A percentile compares a stretch with the other conserved stretches of the same genome.
Evolutionary conservation across 2,329 filamentous ascomycete genomes (phyloP).

Genomic region (Cladosporium sp.): DNA sequence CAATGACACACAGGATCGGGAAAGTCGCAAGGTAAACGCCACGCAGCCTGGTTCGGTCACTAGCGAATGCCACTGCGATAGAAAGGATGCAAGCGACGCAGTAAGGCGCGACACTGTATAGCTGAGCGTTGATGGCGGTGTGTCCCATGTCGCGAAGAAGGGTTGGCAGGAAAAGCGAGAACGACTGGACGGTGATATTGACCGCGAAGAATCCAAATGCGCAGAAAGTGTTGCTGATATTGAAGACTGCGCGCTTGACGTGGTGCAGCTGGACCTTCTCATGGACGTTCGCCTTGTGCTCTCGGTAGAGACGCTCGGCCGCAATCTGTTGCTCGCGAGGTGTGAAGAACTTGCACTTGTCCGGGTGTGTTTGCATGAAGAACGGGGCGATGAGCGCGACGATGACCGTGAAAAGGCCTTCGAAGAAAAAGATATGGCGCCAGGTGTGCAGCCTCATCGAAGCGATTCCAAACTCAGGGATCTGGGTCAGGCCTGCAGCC

Average conservation of each 20-base stretch:
- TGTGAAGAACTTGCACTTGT: slow-evolving; percentile 45
- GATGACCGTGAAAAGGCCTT: slow-evolving; percentile 50
- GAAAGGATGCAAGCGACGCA: slow-evolving; percentile 19
- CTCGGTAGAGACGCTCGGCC: slow-evolving; percentile 44
- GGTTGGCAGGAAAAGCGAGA: slow-evolving; percentile 43
- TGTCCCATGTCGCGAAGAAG: slow-evolving; percentile 59
- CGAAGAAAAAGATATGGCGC: slow-evolving; percentile 60
- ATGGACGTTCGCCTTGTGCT: slow-evolving; percentile 41
- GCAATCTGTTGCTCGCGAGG: slow-evolving; percentile 51
- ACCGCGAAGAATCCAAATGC: slow-evolving; percentile 53
- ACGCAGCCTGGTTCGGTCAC: slow-evolving; percentile 18
- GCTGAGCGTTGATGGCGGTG: slow-evolving; percentile 42
- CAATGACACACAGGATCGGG: slow-evolving; percentile 24
- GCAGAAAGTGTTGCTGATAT: slow-evolving; percentile 56
- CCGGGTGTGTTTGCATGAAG: slow-evolving; percentile 47
- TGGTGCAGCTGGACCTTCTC: slow-evolving; percentile 46
- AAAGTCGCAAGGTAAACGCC: slow-evolving; percentile 20
- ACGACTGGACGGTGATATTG: slow-evolving; percentile 52
- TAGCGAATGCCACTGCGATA: slow-evolving; percentile 20
- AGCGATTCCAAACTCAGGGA: slow-evolving; percentile 48
- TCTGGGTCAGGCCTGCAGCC: slow-evolving; percentile 36
- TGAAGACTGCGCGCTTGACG: slow-evolving; percentile 46
- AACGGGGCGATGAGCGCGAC: slow-evolving; percentile 43
- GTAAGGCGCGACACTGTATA: slow-evolving; percentile 14
- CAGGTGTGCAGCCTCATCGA: slow-evolving; percentile 43